A percentile compares a stretch with the other conserved stretches of the same genome.
Evolutionary conservation across 2,329 filamentous ascomycete species (phyloP).

Genomic region (Pseudocercospora ulei): DNA sequence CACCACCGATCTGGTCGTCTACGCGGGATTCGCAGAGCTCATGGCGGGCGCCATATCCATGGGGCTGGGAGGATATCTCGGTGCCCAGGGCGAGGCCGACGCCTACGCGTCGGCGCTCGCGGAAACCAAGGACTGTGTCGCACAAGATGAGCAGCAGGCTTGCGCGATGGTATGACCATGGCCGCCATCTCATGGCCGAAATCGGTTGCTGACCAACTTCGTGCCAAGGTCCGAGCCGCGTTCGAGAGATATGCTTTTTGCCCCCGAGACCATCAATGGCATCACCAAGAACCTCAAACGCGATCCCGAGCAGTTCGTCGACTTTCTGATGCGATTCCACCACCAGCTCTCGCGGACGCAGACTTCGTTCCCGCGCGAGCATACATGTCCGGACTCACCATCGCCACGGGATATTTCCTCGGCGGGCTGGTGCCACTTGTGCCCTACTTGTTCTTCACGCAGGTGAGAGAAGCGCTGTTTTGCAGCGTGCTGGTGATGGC

Average conservation of each 20-base stretch:
- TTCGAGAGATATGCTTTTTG: constrained; percentile 47
- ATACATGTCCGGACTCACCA: constrained; percentile 41
- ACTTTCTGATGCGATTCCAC: constrained; percentile 54
- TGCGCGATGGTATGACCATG: constrained; percentile 37
- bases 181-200: too few species aligned
- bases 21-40: constrained; percentile 63
- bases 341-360: constrained; percentile 42
- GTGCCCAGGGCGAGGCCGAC: constrained; percentile 50
- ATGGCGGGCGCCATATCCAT: constrained; percentile 67
- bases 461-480: constrained; percentile 39
- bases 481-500: constrained; percentile 47
- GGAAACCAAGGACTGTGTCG: constrained; percentile 40
- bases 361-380: constrained; percentile 36
- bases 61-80: constrained; percentile 65
- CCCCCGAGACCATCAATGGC: constrained; percentile 37
- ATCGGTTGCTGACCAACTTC: too few species aligned
- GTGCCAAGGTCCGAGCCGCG: neutral
- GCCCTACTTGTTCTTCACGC: constrained; percentile 43
- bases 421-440: constrained; percentile 42
- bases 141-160: constrained; percentile 36
- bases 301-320: constrained; percentile 44
- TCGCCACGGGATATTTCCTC: constrained; percentile 36
- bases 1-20: constrained; percentile 32
- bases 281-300: constrained; percentile 45
- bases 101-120: constrained; percentile 39